Percentiles rank a stretch among this genome's conserved stretches.
phyloP scores from a whole-genome alignment of 140 eudicot genomes.

The Ambrosia hybrid region DNA sequence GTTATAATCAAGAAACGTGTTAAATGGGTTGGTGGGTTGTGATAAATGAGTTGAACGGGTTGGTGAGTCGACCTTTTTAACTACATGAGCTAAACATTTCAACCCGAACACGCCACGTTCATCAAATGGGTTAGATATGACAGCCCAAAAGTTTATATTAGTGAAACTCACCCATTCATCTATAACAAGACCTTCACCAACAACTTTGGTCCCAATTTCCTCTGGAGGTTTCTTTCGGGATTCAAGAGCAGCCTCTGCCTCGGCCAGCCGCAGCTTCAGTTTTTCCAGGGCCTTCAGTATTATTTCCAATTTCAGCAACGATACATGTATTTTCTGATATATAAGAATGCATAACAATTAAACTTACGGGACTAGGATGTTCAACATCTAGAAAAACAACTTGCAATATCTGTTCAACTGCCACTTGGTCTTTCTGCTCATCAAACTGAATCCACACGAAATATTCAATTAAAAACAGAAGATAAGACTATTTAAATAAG shows the following conservation, averaged over 20 bases:
- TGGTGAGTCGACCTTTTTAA: not conserved
- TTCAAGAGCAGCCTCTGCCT: constrained; percentile 95
- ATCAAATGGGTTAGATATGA: not conserved
- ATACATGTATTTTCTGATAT: not conserved
- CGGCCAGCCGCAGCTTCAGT: constrained; percentile 77
- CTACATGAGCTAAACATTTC: not conserved
- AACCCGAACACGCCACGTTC: not conserved
- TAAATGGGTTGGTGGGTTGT: not conserved
- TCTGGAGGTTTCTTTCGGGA: constrained; percentile 85
- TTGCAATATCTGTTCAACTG: constrained; percentile 86
- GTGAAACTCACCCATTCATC: constrained; percentile 82
- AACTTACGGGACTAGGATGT: constrained; percentile 82
- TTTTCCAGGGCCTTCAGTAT: constrained; percentile 70
- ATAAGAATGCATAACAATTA: not conserved
- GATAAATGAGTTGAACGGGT: not conserved
- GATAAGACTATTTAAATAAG: not conserved
- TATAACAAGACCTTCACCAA: constrained; percentile 95
- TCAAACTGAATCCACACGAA: constrained; percentile 61
- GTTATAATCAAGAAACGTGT: not conserved
- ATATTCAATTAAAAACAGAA: constrained; percentile 12
- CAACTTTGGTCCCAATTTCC: constrained; percentile 69
- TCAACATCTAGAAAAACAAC: constrained; percentile 84
- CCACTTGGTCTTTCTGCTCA: constrained; percentile 94
- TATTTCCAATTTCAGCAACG: not conserved
- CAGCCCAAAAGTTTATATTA: not conserved